Evolutionary conservation across 805 yeast genomes (phyloP), one percentile per base, ranked within the genome.

Genomic region (Metschnikowia colocasiae): DNA sequence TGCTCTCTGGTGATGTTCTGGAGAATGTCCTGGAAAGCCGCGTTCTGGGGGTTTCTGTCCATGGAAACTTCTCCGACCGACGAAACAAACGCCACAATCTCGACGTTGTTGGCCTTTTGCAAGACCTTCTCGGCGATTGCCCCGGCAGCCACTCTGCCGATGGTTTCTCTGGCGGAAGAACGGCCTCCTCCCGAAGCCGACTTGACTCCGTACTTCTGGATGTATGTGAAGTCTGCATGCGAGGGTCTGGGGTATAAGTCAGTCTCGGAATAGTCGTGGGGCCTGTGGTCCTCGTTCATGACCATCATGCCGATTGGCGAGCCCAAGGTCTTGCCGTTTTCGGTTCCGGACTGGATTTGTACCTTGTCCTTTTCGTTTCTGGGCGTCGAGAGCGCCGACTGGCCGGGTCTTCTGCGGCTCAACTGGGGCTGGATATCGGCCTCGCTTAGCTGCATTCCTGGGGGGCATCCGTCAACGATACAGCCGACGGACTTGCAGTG

Each of bases 141-240:
- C 62, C 97, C 97, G 7, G 97, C 98, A 40, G 98, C 98, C 45
- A 94, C 99, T 68, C 99, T 82, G 48, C 99, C 99, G 59, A 94
- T 94, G 36, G 99, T 94, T 71, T 94, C 99, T 68, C 99, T 82
- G 7, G 99, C 99, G 38, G 92, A 82, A 10, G 97, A 86, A 64
- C 99, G 82, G 53, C 99, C 99, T 62, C 99, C 99, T 44, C 99
- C 99, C 31, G 95, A 85, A 4, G 95, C 81, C 4, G 97, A 95
- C 71, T 94, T 94, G 57, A 83, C 78, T 36, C 97, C 96, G 71
- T 94, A 94, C 69, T 94, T 94, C 55, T 79, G 75, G 62, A 87
- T 74, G 70, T 94, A 94, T 19, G 99, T 94, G 78, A 77, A 90
- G 69, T 94, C 99, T 16, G 99, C 98, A 68, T 94, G 99, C 26